A percentile compares a stretch with the other conserved stretches of the same genome.
Conservation (phyloP, 2,329 filamentous ascomycete species). For the Sporothrix euskadiensis region DNA sequence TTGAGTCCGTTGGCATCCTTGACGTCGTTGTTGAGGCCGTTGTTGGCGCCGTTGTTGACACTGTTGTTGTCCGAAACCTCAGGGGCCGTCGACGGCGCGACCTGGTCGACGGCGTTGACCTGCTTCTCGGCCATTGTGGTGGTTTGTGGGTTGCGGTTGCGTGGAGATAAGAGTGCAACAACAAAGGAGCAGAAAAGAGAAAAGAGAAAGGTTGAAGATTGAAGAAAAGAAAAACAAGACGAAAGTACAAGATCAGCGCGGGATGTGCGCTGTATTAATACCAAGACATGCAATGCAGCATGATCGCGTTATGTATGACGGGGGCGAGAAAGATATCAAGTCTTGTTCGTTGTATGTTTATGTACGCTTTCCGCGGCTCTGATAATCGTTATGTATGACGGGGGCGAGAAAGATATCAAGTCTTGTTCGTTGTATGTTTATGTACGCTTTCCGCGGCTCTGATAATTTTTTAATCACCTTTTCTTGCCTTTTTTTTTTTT, state of each 20-base stretch:
- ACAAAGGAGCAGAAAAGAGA: background rate
- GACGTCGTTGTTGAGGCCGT: background rate
- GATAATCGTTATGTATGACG: too few relatives aligned
- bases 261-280: background rate
- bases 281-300: background rate
- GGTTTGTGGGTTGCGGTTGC: background rate
- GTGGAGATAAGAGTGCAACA: background rate
- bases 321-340: background rate
- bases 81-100: background rate
- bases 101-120: background rate
- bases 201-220: background rate
- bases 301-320: background rate
- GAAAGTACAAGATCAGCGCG: background rate
- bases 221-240: background rate
- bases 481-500: background rate
- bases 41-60: background rate
- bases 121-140: constrained; percentile 7
- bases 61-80: background rate
- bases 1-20: background rate
- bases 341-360: background rate
- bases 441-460: background rate
- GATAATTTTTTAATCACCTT: background rate
- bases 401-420: too few relatives aligned
- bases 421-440: too few relatives aligned
- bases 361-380: too few relatives aligned